These are phyloP conservation scores for Chrysanthemum lavandulifolium DNA, from an alignment of 129 eudicot genomes.

Conservation along the genomic window DNA sequence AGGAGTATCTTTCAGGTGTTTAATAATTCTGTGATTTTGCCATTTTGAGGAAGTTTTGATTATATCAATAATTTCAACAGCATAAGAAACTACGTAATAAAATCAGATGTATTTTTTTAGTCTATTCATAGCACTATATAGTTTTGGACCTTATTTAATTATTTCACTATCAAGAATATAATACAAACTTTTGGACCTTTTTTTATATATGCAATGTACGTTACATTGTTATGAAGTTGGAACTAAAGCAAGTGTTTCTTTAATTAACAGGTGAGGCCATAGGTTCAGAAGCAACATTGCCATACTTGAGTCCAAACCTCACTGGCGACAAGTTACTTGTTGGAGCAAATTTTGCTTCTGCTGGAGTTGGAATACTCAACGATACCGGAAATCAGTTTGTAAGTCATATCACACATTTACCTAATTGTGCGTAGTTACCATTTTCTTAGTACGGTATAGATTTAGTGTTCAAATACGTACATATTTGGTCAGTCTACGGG, in stretches of 20 bases:
- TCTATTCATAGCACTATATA: neutral
- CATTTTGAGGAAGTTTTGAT: neutral
- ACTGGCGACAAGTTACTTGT: constrained; percentile 39
- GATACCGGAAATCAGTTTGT: constrained; percentile 58
- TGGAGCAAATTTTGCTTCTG: constrained; percentile 65
- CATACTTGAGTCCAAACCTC: constrained; percentile 46
- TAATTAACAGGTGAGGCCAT: constrained; percentile 32
- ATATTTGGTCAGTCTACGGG: neutral
- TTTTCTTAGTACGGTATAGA: neutral
- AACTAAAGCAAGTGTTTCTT: neutral
- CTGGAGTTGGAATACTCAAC: constrained; percentile 43
- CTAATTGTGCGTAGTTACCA: neutral
- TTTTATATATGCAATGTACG: neutral
- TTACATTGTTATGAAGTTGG: neutral
- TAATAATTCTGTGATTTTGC: neutral
- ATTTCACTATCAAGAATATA: neutral
- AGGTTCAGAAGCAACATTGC: constrained; percentile 40
- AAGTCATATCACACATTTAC: constrained; percentile 13
- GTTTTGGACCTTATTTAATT: neutral
- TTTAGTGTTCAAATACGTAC: constrained; percentile 3
- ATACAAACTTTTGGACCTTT: neutral
- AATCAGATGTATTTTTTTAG: neutral
- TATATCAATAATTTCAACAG: neutral
- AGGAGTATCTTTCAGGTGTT: neutral
- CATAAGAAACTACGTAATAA: neutral